phyloP scores from a whole-genome alignment of 169 alveolate species.

The Eimeria necatrix region DNA sequence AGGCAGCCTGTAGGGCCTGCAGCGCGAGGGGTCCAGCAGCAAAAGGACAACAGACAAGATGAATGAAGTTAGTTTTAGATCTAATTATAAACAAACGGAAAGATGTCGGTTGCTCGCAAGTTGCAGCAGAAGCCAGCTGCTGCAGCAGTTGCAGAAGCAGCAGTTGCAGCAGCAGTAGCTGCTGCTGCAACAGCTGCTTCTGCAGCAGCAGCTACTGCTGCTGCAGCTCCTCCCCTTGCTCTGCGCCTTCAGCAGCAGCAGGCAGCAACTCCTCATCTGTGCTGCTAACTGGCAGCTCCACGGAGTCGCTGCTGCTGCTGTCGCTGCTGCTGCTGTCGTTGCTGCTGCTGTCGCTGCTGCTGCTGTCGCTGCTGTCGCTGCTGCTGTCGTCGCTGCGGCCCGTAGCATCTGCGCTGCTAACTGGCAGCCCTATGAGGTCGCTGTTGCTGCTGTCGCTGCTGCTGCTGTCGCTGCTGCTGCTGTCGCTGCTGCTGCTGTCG shows the following conservation, averaged over 20 bases:
- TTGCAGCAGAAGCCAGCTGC: not conserved
- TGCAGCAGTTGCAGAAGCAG: not conserved
- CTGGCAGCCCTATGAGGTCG: not conserved
- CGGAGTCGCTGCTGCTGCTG: not conserved
- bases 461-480: not conserved
- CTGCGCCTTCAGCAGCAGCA: not conserved
- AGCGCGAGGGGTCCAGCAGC: too few species aligned
- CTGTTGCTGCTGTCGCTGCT: conserved; percentile 15
- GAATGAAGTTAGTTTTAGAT: too few species aligned
- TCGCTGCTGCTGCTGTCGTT: not conserved
- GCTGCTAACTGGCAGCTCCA: not conserved
- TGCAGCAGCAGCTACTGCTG: conserved; percentile 33
- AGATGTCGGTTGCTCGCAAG: too few species aligned
- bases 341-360: not conserved
- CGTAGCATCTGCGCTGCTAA: not conserved
- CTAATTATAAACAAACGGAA: too few species aligned
- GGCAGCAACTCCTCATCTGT: not conserved
- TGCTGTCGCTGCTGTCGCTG: not conserved
- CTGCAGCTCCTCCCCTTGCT: not conserved
- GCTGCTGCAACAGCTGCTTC: not conserved
- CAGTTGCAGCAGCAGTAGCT: not conserved
- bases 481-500: conserved; percentile 13
- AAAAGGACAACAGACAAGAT: too few species aligned
- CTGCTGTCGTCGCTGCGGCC: too few species aligned
- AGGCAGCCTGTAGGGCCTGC: too few species aligned